Evolutionary conservation across 192 early-diverging fungal species (phyloP), one percentile per base, ranked within the genome.

Genomic region (Funneliformis mosseae): DNA sequence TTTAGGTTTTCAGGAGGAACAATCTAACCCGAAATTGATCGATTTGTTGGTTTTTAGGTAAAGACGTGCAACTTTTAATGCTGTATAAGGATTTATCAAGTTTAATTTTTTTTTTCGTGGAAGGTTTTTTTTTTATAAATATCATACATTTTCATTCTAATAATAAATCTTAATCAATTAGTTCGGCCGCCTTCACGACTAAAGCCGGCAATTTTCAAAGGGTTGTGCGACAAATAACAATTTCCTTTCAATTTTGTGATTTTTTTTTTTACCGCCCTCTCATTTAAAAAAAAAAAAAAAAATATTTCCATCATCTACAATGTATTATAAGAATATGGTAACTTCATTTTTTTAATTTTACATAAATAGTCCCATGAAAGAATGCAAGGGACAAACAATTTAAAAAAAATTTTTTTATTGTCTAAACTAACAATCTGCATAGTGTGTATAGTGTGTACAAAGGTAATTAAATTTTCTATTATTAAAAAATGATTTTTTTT

Each of bases 351-450:
- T 55, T 55, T 18, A 55, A 18, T 55, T 55, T 55, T 18, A 55
- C 50, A 55, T 55, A 55, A 55, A 55, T 55, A 55, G 14, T 55
- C 50, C 50, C 50, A 18, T 55, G 50, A 16, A n/a, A 55, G 18
- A 55, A 55, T 55, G 50, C 50, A 55, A 55, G 50, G 48, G 50
- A 55, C 50, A 55, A 55, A 55, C 50, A 55, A 55, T 55, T 55
- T 55, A 14, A 55, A 55, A 55, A 14, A 55, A 18, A 18, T 18
- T 5, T 55, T 55, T 55, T 55, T 55, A 55, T 55, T 55, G 50
- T 55, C 43, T 18, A 5, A 12, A 18, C 5, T 55, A 33, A 33
- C 33, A 0, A 33, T 14, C 50, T 55, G 50, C 50, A 55, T 55
- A 55, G 12, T 10, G 33, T 33, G 33, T 33, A 33, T 33, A 33